phyloP scores from a whole-genome alignment of 2,329 filamentous ascomycete species.

The Aspergillus sp. region DNA sequence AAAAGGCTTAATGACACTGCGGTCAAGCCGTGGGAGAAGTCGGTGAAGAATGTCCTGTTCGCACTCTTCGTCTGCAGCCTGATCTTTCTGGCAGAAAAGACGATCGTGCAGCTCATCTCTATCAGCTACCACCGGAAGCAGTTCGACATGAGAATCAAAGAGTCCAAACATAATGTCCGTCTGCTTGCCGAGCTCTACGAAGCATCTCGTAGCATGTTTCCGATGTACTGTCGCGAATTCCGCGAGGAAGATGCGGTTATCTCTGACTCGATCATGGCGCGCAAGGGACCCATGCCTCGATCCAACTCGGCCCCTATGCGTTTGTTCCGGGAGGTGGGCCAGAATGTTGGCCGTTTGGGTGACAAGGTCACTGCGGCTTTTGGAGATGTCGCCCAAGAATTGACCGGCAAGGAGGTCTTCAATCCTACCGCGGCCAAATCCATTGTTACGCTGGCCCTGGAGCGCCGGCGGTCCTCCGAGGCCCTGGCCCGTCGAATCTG shows the following conservation, averaged over 20 bases:
- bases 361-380: conserved; percentile 93
- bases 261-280: conserved; percentile 64
- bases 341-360: conserved; percentile 74
- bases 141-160: conserved; percentile 70
- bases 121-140: conserved; percentile 68
- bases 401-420: conserved; percentile 93
- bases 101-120: conserved; percentile 63
- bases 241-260: conserved; percentile 89
- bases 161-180: conserved; percentile 81
- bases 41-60: conserved; percentile 58
- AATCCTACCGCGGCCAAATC: conserved; percentile 89
- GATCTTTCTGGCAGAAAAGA: conserved; percentile 58
- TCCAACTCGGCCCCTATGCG: conserved; percentile 73
- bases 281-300: conserved; percentile 37
- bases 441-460: conserved; percentile 82
- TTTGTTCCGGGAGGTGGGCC: conserved; percentile 70
- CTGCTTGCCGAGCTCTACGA: conserved; percentile 85
- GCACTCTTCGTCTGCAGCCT: conserved; percentile 56
- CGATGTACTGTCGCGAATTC: conserved; percentile 89
- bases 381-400: conserved; percentile 88
- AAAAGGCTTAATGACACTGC: conserved; percentile 27
- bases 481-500: conserved; percentile 92
- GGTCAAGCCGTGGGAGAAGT: conserved; percentile 50
- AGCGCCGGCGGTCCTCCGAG: conserved; percentile 79
- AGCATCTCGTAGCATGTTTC: conserved; percentile 82